Percentiles rank a stretch among this genome's conserved stretches.
phyloP scores from a whole-genome alignment of 306 rosid species.

The Casuarina glauca region DNA sequence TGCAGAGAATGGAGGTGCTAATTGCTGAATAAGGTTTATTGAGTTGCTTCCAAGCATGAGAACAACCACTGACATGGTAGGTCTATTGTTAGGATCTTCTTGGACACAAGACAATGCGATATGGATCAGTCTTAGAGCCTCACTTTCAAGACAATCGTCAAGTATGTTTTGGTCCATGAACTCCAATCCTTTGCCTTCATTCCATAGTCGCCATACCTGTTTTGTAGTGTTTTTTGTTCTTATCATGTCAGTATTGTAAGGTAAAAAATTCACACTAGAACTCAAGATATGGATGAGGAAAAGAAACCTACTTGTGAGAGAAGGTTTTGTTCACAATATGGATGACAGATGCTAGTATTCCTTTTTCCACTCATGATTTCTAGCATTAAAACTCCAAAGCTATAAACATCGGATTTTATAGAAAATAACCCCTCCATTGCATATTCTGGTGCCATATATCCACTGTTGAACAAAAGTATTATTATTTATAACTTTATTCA shows the following conservation, averaged over 20 bases:
- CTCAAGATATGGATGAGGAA: neutral
- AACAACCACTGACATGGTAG: conserved; percentile 16
- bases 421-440: conserved; percentile 21
- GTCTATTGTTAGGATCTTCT: conserved; percentile 12
- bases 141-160: neutral
- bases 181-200: conserved; percentile 23
- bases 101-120: conserved; percentile 31
- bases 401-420: conserved; percentile 28
- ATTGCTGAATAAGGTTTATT: conserved; percentile 14
- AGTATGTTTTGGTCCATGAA: conserved; percentile 1
- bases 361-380: conserved; percentile 24
- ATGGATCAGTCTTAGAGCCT: conserved; percentile 31
- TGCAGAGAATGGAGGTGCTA: conserved; percentile 16
- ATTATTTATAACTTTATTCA: too few relatives aligned
- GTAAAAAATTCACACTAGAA: neutral
- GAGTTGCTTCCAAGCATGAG: conserved; percentile 22
- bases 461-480: neutral
- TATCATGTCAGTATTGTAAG: neutral
- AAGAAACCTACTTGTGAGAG: conserved; percentile 13
- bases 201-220: conserved; percentile 26
- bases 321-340: conserved; percentile 1
- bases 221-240: neutral
- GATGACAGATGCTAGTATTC: neutral
- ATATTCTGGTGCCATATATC: conserved; percentile 42
- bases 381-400: conserved; percentile 34